Conservation (phyloP, 495 filamentous ascomycete species). For the Penicillium coffeae region DNA sequence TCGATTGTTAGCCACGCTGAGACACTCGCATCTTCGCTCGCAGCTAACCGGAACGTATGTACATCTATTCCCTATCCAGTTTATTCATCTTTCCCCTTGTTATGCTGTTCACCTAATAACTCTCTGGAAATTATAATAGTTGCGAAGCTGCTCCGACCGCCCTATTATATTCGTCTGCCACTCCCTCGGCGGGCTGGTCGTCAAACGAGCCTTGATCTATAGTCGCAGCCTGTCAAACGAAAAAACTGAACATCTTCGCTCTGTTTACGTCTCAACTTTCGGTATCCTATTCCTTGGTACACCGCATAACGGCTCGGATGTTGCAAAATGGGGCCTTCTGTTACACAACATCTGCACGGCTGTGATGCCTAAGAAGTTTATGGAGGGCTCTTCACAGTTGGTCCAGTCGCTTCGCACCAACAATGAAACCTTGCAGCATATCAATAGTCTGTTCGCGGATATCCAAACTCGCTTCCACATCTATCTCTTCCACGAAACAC, state of each 20-base stretch:
- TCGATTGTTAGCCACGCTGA: slow-evolving; percentile 81
- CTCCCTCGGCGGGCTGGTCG: slow-evolving; percentile 75
- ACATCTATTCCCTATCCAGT: not conserved
- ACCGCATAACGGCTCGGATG: slow-evolving; percentile 75
- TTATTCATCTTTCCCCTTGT: no score
- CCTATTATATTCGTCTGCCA: slow-evolving; percentile 87
- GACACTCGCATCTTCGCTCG: slow-evolving; percentile 61
- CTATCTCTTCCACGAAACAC: slow-evolving; percentile 68
- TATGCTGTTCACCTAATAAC: no score
- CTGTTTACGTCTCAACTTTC: slow-evolving; percentile 78
- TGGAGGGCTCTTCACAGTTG: slow-evolving; percentile 67
- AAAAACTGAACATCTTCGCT: slow-evolving; percentile 68
- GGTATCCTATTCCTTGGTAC: slow-evolving; percentile 84
- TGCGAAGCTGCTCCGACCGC: slow-evolving; percentile 51
- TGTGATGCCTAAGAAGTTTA: slow-evolving; percentile 64
- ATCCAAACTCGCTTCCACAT: slow-evolving; percentile 70
- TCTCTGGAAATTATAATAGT: no score
- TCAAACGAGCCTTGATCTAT: slow-evolving; percentile 68
- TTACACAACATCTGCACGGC: slow-evolving; percentile 69
- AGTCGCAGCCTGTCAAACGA: slow-evolving; percentile 60
- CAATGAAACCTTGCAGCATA: slow-evolving; percentile 76
- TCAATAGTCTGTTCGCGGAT: slow-evolving; percentile 72
- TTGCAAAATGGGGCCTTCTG: slow-evolving; percentile 72
- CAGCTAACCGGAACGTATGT: slow-evolving; percentile 56
- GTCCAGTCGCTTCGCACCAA: slow-evolving; percentile 70